Percentiles rank a stretch among this genome's conserved stretches.
Conservation (phyloP, 1,284 basidiomycete species). For the Testicularia cyperi region DNA sequence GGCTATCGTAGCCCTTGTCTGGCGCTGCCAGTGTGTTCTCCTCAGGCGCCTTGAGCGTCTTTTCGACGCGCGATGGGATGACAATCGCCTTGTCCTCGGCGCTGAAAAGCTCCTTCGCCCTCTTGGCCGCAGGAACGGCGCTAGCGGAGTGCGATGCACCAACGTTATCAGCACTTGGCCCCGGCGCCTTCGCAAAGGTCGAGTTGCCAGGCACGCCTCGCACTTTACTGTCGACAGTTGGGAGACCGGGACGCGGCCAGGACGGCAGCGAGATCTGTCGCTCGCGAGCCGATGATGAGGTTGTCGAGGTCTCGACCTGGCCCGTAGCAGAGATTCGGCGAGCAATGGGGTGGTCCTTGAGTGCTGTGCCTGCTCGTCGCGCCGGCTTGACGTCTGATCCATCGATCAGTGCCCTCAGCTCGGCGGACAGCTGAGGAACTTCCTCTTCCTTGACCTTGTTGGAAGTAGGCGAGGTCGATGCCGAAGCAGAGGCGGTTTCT, state of each 20-base stretch:
- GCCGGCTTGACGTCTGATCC: constrained; percentile 25
- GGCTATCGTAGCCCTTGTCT: constrained; percentile 66
- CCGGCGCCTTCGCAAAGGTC: neutral
- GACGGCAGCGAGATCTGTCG: constrained; percentile 32
- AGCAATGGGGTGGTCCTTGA: constrained; percentile 38
- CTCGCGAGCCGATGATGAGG: constrained; percentile 2
- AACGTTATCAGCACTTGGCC: no score
- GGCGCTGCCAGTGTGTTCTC: constrained; percentile 6
- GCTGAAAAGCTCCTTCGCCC: constrained; percentile 4
- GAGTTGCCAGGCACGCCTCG: neutral
- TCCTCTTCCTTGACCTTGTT: constrained; percentile 5
- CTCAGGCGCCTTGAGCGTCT: constrained; percentile 14
- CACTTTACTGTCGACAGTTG: neutral
- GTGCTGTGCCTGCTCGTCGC: constrained; percentile 36
- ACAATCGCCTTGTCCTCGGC: constrained; percentile 24
- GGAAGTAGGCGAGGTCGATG: no score
- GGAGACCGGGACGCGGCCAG: constrained; percentile 27
- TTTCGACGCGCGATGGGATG: constrained; percentile 26
- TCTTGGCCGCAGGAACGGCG: neutral
- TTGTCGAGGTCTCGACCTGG: constrained; percentile 3
- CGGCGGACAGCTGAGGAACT: constrained; percentile 39
- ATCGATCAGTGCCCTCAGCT: constrained; percentile 41
- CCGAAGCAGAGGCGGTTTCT: no score
- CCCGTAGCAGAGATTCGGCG: constrained; percentile 22
- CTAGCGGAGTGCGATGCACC: neutral